Conservation (phyloP, 768 basidiomycete species). For the Pulveroboletus ravenelii region DNA sequence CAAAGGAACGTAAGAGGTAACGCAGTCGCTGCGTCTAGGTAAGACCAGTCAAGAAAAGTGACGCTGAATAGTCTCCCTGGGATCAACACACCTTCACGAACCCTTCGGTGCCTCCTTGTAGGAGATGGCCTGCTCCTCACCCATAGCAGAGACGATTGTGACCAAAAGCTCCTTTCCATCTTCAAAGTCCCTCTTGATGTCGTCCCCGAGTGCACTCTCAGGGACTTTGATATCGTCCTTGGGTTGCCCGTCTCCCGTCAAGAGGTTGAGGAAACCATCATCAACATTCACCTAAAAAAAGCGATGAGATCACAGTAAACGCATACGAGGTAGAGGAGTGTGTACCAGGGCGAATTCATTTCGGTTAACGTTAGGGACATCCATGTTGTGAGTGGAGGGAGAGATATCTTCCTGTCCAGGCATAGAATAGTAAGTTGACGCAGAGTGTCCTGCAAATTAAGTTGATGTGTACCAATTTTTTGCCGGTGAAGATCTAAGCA, state of each 20-base stretch:
- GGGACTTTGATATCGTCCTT: conserved; percentile 97
- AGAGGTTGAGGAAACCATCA: conserved; percentile 93
- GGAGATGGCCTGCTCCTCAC: conserved; percentile 87
- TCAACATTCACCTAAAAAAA: conserved; percentile 72
- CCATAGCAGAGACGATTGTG: conserved; percentile 87
- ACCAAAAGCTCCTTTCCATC: conserved; percentile 84
- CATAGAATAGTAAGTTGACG: conserved; percentile 3
- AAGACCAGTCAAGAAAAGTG: not conserved
- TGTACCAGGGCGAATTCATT: conserved; percentile 87
- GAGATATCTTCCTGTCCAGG: conserved; percentile 78
- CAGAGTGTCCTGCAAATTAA: not conserved
- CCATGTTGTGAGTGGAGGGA: conserved; percentile 99
- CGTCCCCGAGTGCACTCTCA: conserved; percentile 72
- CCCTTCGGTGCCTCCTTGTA: conserved; percentile 86
- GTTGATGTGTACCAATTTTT: conserved; percentile 72
- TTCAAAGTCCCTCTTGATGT: conserved; percentile 70
- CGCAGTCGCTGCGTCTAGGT: not conserved
- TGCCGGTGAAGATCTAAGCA: conserved; percentile 91
- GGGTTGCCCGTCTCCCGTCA: conserved; percentile 69
- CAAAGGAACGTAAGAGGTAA: conserved; percentile 4
- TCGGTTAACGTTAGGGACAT: conserved; percentile 91
- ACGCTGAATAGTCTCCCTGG: not conserved
- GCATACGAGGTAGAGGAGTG: conserved; percentile 3
- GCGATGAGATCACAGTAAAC: conserved; percentile 1
- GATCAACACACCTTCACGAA: conserved; percentile 16